Conservation (phyloP, 1,139 yeast species). For the Torulaspora pretoriensis region DNA sequence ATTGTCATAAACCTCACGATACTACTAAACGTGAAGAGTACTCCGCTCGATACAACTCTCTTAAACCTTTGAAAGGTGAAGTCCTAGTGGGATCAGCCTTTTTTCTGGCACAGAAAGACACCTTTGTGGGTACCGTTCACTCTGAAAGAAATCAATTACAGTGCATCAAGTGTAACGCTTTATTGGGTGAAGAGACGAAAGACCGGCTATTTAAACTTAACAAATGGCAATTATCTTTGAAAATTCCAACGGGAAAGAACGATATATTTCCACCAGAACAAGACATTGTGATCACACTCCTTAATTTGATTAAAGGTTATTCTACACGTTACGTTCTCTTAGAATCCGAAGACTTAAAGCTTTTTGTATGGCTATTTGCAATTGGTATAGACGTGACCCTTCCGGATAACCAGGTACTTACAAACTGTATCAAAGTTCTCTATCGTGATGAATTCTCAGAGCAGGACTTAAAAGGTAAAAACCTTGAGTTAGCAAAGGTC, state of each 20-base stretch:
- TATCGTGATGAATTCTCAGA: slow-evolving; percentile 14
- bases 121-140: slow-evolving; percentile 12
- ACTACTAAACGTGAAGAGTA: slow-evolving; percentile 10
- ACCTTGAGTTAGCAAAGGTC: slow-evolving; percentile 21
- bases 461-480: slow-evolving; percentile 9
- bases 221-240: slow-evolving; percentile 27
- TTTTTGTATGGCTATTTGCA: slow-evolving; percentile 32
- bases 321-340: slow-evolving; percentile 26
- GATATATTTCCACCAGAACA: slow-evolving; percentile 22
- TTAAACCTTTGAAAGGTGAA: slow-evolving; percentile 17
- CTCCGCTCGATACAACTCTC: slow-evolving; percentile 10
- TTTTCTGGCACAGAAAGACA: slow-evolving; percentile 18
- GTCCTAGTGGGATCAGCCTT: slow-evolving; percentile 30
- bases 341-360: slow-evolving; percentile 8
- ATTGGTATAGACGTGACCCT: slow-evolving; percentile 22
- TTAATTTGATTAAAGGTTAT: slow-evolving; percentile 22
- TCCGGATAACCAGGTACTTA: slow-evolving; percentile 7
- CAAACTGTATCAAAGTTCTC: slow-evolving; percentile 27
- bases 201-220: slow-evolving; percentile 21
- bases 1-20: slow-evolving; percentile 81
- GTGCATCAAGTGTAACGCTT: slow-evolving; percentile 20
- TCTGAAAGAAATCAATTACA: slow-evolving; percentile 2
- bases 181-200: slow-evolving; percentile 22
- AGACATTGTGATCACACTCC: slow-evolving; percentile 21
- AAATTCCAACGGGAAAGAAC: neutral